Conservation (phyloP, 805 yeast species). For the Metschnikowia vanudenii region DNA sequence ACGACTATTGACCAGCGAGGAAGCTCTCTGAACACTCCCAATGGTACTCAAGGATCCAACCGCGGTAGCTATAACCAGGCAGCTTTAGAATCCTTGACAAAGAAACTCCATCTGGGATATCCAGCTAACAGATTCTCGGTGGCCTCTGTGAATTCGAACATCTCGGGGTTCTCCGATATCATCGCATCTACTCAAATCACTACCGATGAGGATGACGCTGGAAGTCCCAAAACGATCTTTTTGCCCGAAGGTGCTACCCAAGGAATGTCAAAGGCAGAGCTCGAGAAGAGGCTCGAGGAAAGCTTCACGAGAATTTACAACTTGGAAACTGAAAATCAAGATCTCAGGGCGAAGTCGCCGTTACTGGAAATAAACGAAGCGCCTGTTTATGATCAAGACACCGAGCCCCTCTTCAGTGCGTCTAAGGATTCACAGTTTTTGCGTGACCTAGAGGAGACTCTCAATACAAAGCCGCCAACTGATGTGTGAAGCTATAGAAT, state of each 20-base stretch:
- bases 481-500: not conserved
- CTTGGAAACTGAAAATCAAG: conserved; percentile 29
- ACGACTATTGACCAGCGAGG: not conserved
- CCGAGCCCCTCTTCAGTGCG: conserved; percentile 6
- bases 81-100: conserved; percentile 37
- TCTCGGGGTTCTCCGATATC: conserved; percentile 46
- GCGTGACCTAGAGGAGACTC: conserved; percentile 14
- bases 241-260: conserved; percentile 2
- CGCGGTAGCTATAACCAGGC: conserved; percentile 36
- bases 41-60: not conserved
- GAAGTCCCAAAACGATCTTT: conserved; percentile 3
- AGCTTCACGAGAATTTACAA: conserved; percentile 38
- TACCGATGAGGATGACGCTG: conserved; percentile 28
- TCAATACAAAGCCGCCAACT: conserved; percentile 6
- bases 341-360: conserved; percentile 16
- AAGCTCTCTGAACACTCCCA: not conserved
- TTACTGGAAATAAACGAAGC: conserved; percentile 2
- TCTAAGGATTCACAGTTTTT: conserved; percentile 14
- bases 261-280: conserved; percentile 31
- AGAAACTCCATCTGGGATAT: conserved; percentile 14
- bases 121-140: conserved; percentile 56
- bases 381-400: conserved; percentile 1
- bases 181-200: conserved; percentile 47
- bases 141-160: conserved; percentile 49
- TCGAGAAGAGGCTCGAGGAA: conserved; percentile 37